Conservation (phyloP, 192 early-diverging fungal genomes). For the Polychytrium aggregatum region DNA sequence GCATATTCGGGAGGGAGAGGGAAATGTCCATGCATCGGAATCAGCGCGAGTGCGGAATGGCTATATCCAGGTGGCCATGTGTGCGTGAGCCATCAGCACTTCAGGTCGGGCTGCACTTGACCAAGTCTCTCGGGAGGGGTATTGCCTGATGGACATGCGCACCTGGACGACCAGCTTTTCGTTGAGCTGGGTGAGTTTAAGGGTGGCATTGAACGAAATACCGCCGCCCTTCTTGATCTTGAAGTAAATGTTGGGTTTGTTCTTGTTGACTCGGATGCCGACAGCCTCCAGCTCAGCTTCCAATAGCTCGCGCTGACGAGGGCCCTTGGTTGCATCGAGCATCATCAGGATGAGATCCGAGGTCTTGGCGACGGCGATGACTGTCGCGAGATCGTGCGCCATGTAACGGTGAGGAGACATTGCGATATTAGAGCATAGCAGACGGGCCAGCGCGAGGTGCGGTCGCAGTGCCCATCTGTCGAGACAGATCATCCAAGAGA, state of each 20-base stretch:
- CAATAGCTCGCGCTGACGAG: conserved; percentile 68
- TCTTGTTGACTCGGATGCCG: conserved; percentile 84
- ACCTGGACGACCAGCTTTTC: conserved; percentile 77
- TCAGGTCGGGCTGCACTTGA: too few species aligned
- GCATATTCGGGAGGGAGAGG: background rate
- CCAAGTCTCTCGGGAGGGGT: too few species aligned
- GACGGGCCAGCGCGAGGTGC: background rate
- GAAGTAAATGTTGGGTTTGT: conserved; percentile 88
- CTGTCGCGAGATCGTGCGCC: conserved; percentile 18
- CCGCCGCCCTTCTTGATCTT: conserved; percentile 98
- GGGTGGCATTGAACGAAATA: conserved; percentile 85
- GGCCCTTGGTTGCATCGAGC: conserved; percentile 91
- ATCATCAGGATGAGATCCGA: conserved; percentile 96
- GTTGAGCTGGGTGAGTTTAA: conserved; percentile 72
- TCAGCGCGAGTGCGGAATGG: too few species aligned
- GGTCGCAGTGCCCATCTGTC: too few species aligned
- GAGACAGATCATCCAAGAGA: too few species aligned
- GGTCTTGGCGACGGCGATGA: conserved; percentile 93
- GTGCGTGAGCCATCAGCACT: too few species aligned
- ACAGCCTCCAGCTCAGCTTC: conserved; percentile 92
- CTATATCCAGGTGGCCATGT: too few species aligned
- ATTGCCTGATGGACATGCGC: too few species aligned
- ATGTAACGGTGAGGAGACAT: conserved; percentile 2
- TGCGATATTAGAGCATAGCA: background rate
- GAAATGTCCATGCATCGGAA: background rate